These are phyloP conservation scores for Candida piceae DNA, from an alignment of 805 yeast genomes.

Conservation along the genomic window DNA sequence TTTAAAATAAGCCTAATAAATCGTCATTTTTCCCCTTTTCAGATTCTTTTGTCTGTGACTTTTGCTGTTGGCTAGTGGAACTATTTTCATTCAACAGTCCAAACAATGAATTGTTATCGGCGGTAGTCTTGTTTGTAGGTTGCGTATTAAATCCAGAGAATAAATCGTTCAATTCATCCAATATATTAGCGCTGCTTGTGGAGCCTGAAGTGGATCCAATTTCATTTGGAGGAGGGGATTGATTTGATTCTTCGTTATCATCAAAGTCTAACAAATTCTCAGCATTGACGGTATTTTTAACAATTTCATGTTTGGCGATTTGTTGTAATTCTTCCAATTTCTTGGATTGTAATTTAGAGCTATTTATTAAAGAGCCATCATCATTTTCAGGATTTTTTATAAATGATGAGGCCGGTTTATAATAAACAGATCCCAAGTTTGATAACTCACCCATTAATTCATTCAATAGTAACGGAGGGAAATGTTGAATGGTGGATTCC, in stretches of 20 bases:
- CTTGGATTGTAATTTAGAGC: conserved; percentile 35
- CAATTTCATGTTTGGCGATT: conserved; percentile 72
- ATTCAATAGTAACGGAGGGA: conserved; percentile 63
- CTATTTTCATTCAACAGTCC: conserved; percentile 2
- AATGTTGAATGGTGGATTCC: conserved; percentile 63
- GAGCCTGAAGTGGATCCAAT: too few relatives aligned
- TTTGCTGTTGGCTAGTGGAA: background rate
- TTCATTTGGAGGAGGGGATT: conserved; percentile 7
- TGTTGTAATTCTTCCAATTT: conserved; percentile 74
- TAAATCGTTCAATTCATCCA: conserved; percentile 74
- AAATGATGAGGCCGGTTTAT: conserved; percentile 70
- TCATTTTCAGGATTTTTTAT: conserved; percentile 23
- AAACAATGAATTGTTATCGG: conserved; percentile 9
- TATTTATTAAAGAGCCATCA: conserved; percentile 16
- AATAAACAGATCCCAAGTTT: conserved; percentile 84
- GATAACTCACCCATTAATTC: conserved; percentile 72
- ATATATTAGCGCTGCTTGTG: too few relatives aligned
- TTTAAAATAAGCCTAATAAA: conserved; percentile 13
- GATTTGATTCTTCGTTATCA: conserved; percentile 43
- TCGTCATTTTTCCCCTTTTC: conserved; percentile 11
- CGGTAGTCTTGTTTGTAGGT: conserved; percentile 1
- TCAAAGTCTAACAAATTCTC: conserved; percentile 86
- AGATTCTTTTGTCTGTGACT: background rate
- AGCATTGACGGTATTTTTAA: conserved; percentile 51
- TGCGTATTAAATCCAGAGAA: conserved; percentile 34